Conservation (phyloP, 768 basidiomycete species). For the Hydnomerulius pinastri region DNA sequence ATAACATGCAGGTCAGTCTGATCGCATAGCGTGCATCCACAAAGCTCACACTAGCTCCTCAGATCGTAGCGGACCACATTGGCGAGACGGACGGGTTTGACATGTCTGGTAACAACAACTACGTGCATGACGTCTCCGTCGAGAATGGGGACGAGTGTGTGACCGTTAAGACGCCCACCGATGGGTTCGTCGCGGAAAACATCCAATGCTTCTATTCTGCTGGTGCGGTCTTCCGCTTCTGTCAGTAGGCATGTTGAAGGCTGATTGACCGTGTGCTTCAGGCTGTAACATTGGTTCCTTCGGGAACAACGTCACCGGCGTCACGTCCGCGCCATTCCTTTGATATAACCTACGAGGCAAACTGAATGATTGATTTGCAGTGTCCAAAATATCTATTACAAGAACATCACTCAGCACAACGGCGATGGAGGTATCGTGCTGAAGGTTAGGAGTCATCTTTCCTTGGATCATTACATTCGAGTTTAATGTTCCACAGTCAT, state of each 20-base stretch:
- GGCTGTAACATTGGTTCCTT: conserved; percentile 20
- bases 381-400: conserved; percentile 12
- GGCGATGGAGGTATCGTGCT: conserved; percentile 4
- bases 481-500: no score
- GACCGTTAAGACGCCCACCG: conserved; percentile 34
- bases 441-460: conserved; percentile 12
- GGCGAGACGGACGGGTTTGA: conserved; percentile 12
- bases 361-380: conserved; percentile 1
- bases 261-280: background rate
- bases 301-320: background rate
- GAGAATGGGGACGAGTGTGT: conserved; percentile 36
- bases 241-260: no score
- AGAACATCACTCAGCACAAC: background rate
- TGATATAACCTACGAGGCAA: background rate
- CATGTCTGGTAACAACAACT: conserved; percentile 30
- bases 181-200: conserved; percentile 16
- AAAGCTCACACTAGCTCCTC: background rate
- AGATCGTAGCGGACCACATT: conserved; percentile 17
- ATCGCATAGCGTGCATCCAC: no score
- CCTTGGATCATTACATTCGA: no score
- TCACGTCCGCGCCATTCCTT: conserved; percentile 1
- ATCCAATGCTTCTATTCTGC: conserved; percentile 11
- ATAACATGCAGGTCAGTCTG: conserved; percentile 10
- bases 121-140: conserved; percentile 36
- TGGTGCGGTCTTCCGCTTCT: background rate